These are phyloP conservation scores for Trypanosoma vivax DNA, from an alignment of 208 protist species.

Conservation along the genomic window DNA sequence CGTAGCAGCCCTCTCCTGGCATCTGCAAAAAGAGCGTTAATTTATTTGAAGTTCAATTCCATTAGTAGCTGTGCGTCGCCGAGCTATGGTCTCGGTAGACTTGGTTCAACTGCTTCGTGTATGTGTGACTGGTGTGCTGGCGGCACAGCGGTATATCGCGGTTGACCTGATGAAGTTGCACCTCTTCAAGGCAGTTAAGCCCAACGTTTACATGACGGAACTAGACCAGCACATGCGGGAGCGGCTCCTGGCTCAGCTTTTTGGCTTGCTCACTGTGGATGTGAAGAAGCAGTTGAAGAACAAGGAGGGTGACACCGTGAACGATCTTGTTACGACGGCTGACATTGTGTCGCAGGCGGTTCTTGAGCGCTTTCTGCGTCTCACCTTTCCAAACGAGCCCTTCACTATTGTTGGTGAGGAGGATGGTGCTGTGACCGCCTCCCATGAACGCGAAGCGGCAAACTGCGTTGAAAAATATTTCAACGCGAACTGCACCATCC, in stretches of 20 bases:
- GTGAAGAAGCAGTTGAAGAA: constrained; percentile 38
- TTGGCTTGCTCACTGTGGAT: constrained; percentile 20
- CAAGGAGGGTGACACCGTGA: constrained; percentile 27
- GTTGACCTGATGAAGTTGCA: constrained; percentile 23
- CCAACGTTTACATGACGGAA: constrained; percentile 23
- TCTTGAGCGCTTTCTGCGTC: constrained; percentile 20
- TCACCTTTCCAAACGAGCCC: constrained; percentile 27
- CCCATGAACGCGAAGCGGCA: constrained; percentile 13
- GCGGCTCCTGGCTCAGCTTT: constrained; percentile 19
- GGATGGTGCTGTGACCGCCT: constrained; percentile 9
- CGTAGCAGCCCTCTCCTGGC: too few species aligned
- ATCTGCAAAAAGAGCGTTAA: too few species aligned
- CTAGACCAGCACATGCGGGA: constrained; percentile 9
- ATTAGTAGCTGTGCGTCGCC: too few species aligned
- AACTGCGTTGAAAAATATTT: constrained; percentile 25
- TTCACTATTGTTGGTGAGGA: constrained; percentile 66
- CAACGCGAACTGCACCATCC: constrained; percentile 2
- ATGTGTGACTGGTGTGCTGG: constrained; percentile 29
- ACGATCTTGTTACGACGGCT: constrained; percentile 58
- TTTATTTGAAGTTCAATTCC: too few species aligned
- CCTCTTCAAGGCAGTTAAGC: background rate
- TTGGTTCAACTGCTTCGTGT: constrained; percentile 32
- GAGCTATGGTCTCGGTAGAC: constrained; percentile 28
- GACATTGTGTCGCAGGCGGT: constrained; percentile 54
- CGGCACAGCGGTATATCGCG: constrained; percentile 47